Percentiles rank a stretch among this genome's conserved stretches.
Evolutionary conservation across 73 alveolate species (phyloP).

Genomic region (Paramecium bursaria): DNA sequence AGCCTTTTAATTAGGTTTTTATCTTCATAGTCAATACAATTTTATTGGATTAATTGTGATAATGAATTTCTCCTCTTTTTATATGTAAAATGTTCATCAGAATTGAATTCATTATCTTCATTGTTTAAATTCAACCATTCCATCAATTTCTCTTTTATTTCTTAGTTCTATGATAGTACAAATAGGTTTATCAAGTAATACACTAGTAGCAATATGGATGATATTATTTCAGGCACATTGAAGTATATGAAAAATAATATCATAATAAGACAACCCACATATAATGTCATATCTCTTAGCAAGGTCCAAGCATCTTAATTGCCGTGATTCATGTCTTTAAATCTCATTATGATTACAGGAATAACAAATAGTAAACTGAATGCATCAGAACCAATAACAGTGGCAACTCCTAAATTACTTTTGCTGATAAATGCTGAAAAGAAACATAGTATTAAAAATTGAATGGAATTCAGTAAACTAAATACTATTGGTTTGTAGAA

Average conservation of each 20-base stretch:
- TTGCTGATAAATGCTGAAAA: conserved; percentile 44
- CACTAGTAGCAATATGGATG: conserved; percentile 8
- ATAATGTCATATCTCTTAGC: conserved; percentile 14
- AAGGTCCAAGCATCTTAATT: conserved; percentile 43
- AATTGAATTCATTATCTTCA: conserved; percentile 60
- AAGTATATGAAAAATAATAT: conserved; percentile 3
- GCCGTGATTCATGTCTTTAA: conserved; percentile 14
- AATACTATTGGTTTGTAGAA: conserved; percentile 21
- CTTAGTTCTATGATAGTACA: conserved; percentile 23
- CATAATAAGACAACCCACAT: conserved; percentile 38
- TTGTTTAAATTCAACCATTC: conserved; percentile 38
- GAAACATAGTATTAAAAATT: conserved; percentile 38
- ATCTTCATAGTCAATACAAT: conserved; percentile 15
- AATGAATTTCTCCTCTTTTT: conserved; percentile 37
- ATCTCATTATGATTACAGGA: conserved; percentile 14
- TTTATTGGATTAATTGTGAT: conserved; percentile 12
- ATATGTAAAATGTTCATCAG: conserved; percentile 41
- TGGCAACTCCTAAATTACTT: conserved; percentile 38
- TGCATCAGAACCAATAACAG: conserved; percentile 57
- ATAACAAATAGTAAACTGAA: conserved; percentile 26
- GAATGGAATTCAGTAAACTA: conserved; percentile 36
- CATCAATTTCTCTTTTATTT: conserved; percentile 52
- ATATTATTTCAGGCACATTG: conserved; percentile 22
- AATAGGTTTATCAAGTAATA: conserved; percentile 9
- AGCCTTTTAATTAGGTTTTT: neutral